Evolutionary conservation across 2,329 filamentous ascomycete genomes (phyloP).

Genomic region (Arthrobotrys iridis): DNA sequence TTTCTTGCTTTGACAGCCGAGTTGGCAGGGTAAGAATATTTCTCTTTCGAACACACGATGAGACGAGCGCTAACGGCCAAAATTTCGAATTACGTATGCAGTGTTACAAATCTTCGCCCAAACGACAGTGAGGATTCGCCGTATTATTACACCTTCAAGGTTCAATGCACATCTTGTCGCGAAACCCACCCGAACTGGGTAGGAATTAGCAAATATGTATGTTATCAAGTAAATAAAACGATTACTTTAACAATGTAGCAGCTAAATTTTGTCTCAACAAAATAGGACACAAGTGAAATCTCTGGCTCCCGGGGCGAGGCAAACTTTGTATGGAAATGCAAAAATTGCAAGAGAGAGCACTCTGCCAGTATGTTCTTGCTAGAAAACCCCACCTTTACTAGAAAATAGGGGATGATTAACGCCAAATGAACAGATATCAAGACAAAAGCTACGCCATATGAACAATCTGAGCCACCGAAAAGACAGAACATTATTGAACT

Average conservation of each 20-base stretch:
- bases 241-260: too few species aligned
- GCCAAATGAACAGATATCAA: conserved; percentile 83
- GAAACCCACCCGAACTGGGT: conserved; percentile 89
- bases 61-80: too few species aligned
- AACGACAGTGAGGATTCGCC: conserved; percentile 81
- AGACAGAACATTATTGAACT: conserved; percentile 84
- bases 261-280: too few species aligned
- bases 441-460: conserved; percentile 76
- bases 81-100: conserved; percentile 61
- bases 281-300: conserved; percentile 85
- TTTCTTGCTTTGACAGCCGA: conserved; percentile 52
- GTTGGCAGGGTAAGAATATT: conserved; percentile 9
- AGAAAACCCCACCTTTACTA: neutral
- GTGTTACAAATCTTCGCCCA: conserved; percentile 88
- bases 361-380: conserved; percentile 26
- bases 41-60: neutral
- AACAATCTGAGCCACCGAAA: conserved; percentile 76
- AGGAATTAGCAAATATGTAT: conserved; percentile 85
- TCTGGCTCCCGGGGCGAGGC: conserved; percentile 93
- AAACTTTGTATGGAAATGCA: conserved; percentile 99
- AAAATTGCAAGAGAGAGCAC: conserved; percentile 77
- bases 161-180: conserved; percentile 97
- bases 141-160: conserved; percentile 97
- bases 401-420: neutral
- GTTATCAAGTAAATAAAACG: too few species aligned